phyloP scores from a whole-genome alignment of 2,329 filamentous ascomycete species.

The Penicillium sp. region DNA sequence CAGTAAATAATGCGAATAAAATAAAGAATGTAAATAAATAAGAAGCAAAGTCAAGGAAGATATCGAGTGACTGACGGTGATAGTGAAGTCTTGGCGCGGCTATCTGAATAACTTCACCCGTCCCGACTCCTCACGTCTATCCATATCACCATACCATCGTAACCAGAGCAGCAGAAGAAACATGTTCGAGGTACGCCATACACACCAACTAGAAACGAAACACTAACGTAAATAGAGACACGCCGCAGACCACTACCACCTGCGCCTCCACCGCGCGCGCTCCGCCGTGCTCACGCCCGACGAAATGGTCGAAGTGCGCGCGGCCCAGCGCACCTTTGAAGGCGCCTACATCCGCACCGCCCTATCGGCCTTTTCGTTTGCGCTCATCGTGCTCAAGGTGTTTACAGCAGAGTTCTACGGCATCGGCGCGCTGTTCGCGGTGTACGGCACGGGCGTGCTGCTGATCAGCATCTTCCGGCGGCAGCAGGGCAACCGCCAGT shows the following conservation, averaged over 20 bases:
- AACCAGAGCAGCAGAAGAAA: too few species aligned
- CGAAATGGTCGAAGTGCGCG: conserved; percentile 91
- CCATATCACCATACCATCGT: too few species aligned
- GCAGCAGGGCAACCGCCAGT: conserved; percentile 89
- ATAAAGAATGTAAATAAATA: too few species aligned
- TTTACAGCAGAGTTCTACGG: conserved; percentile 96
- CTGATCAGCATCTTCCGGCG: conserved; percentile 79
- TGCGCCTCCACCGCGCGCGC: conserved; percentile 78
- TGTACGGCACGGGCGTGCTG: conserved; percentile 82
- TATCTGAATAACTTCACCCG: too few species aligned
- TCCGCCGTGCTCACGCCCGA: conserved; percentile 75
- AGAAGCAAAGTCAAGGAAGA: too few species aligned
- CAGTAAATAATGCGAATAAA: too few species aligned
- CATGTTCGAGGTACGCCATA: conserved; percentile 12
- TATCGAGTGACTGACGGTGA: too few species aligned
- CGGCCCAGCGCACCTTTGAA: conserved; percentile 93
- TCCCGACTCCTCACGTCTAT: too few species aligned
- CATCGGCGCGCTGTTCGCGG: conserved; percentile 92
- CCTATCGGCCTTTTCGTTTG: conserved; percentile 90
- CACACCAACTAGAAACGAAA: not conserved
- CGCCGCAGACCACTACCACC: conserved; percentile 69
- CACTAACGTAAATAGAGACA: conserved; percentile 47
- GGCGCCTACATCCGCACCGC: conserved; percentile 95
- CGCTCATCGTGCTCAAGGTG: conserved; percentile 90
- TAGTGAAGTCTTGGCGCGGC: too few species aligned